Conservation (phyloP, 208 protist genomes). For the Crithidia fasciculata region DNA sequence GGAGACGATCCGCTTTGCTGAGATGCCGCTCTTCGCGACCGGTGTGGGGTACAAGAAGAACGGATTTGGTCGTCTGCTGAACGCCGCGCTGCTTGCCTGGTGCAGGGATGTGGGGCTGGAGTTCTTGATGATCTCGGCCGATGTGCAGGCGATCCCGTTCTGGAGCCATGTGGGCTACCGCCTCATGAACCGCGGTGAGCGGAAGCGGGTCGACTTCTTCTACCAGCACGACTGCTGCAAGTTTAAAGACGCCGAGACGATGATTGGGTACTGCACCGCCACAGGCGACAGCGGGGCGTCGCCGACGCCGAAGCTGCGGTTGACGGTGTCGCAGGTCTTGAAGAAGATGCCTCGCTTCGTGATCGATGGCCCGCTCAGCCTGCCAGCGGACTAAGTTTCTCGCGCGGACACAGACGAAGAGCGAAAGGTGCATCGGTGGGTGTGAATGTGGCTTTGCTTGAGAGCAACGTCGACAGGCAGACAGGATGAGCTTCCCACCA, state of each 20-base stretch:
- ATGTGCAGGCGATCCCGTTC: constrained; percentile 83
- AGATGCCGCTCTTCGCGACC: constrained; percentile 90
- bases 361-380: constrained; percentile 34
- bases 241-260: constrained; percentile 81
- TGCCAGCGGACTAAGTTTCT: constrained; percentile 35
- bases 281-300: not conserved
- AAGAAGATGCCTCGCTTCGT: constrained; percentile 55
- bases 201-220: constrained; percentile 81
- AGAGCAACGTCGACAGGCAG: too few species aligned
- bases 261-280: constrained; percentile 77
- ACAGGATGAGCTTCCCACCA: too few species aligned
- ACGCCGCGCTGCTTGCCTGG: constrained; percentile 77
- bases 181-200: constrained; percentile 73
- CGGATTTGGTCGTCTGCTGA: constrained; percentile 78
- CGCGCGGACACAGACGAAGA: constrained; percentile 3
- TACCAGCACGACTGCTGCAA: constrained; percentile 91
- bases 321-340: constrained; percentile 32
- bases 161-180: constrained; percentile 82
- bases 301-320: constrained; percentile 1
- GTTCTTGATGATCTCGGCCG: constrained; percentile 90
- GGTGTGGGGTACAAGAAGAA: constrained; percentile 87
- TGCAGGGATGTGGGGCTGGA: constrained; percentile 64
- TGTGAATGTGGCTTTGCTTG: too few species aligned
- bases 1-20: constrained; percentile 78
- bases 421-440: not conserved